phyloP scores from a whole-genome alignment of 345 rosid species.

The Eucalyptus victrix region DNA sequence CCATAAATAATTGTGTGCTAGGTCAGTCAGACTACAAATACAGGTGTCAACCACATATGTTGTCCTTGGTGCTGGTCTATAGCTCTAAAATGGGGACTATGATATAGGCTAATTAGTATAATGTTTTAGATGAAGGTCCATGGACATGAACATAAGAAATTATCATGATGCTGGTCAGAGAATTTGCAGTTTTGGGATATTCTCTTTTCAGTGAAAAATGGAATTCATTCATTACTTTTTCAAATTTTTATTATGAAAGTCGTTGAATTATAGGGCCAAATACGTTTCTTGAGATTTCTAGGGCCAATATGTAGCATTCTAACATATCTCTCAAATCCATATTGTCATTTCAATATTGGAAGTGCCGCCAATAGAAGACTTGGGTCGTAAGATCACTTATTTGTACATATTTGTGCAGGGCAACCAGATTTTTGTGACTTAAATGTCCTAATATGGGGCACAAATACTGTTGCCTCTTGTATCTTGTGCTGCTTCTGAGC shows the following conservation, averaged over 20 bases:
- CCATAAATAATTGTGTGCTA: neutral
- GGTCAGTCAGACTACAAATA: neutral
- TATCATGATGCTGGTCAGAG: neutral
- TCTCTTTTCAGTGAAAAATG: neutral
- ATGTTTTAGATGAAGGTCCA: neutral
- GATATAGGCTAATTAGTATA: neutral
- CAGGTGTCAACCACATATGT: neutral
- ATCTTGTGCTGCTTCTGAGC: neutral
- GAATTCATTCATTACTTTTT: neutral
- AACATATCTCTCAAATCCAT: neutral
- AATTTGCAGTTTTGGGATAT: neutral
- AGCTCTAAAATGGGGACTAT: neutral
- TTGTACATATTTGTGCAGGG: neutral
- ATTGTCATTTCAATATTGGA: neutral
- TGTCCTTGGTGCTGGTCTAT: neutral
- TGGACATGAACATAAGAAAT: neutral
- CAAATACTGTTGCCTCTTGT: neutral
- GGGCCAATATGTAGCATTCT: neutral
- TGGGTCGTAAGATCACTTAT: neutral
- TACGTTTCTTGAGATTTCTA: neutral
- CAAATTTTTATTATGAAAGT: neutral
- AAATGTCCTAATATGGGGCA: neutral
- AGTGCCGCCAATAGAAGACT: neutral
- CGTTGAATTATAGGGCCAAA: neutral
- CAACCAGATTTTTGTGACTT: neutral